These are phyloP conservation scores for Cystofilobasidium ferigula DNA, from an alignment of 768 basidiomycete genomes.

Conservation along the genomic window DNA sequence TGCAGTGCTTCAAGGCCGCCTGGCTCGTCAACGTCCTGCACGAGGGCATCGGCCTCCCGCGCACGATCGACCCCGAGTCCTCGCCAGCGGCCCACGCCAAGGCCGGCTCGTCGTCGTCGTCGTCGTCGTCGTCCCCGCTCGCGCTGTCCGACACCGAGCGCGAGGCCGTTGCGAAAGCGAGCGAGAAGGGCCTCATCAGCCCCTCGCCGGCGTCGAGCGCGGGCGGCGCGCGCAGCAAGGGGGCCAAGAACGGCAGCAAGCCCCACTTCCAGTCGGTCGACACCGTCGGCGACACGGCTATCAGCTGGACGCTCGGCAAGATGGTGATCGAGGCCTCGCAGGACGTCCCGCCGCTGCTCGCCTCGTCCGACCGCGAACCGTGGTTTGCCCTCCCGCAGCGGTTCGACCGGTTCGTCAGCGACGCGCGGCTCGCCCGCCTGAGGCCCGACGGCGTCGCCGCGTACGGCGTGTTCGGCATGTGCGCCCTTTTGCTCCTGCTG, in stretches of 20 bases:
- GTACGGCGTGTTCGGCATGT: conserved; percentile 6
- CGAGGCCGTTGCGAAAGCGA: conserved; percentile 63
- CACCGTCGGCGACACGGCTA: conserved; percentile 80
- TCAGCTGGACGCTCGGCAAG: conserved; percentile 96
- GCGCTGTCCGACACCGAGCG: conserved; percentile 40
- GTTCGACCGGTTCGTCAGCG: conserved; percentile 1
- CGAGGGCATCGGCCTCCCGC: conserved; percentile 87
- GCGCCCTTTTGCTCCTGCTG: conserved; percentile 6
- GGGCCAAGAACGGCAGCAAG: conserved; percentile 28
- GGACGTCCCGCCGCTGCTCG: neutral
- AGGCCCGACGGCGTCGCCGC: neutral
- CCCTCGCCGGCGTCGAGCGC: conserved; percentile 27
- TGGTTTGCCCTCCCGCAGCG: conserved; percentile 17
- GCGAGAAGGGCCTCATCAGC: conserved; percentile 70
- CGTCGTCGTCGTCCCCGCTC: no score
- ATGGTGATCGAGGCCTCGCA: conserved; percentile 86
- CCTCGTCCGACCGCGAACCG: neutral
- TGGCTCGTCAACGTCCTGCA: conserved; percentile 95
- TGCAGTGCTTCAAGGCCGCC: conserved; percentile 99
- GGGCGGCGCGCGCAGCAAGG: conserved; percentile 21
- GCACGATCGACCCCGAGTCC: conserved; percentile 69
- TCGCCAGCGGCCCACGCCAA: conserved; percentile 41
- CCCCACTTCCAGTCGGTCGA: conserved; percentile 89
- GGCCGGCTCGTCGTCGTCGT: neutral
- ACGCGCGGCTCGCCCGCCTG: neutral